Evolutionary conservation across 208 protist genomes (phyloP).

Genomic region (Leptomonas pyrrhocoris): DNA sequence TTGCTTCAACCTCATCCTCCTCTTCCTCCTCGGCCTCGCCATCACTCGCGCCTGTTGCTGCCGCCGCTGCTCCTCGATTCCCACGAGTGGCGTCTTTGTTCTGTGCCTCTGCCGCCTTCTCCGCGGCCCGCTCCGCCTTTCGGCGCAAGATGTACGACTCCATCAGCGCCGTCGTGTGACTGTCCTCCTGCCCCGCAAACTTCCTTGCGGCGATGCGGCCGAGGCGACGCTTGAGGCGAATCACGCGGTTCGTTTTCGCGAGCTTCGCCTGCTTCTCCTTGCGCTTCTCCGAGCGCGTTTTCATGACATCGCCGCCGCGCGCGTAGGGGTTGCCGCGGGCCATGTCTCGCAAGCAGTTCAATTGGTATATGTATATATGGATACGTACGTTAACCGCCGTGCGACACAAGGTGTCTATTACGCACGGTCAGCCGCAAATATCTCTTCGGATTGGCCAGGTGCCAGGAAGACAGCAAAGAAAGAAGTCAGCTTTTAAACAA

Average conservation of each 20-base stretch:
- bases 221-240: conserved; percentile 67
- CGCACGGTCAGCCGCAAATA: too few relatives aligned
- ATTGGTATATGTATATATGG: too few relatives aligned
- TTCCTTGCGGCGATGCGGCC: conserved; percentile 52
- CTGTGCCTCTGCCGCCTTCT: conserved; percentile 39
- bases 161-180: conserved; percentile 86
- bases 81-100: conserved; percentile 21
- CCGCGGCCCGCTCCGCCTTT: conserved; percentile 73
- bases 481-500: too few relatives aligned
- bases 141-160: conserved; percentile 81
- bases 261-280: conserved; percentile 70
- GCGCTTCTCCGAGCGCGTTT: conserved; percentile 72
- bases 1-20: conserved; percentile 14
- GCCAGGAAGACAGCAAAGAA: too few relatives aligned
- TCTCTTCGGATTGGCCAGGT: too few relatives aligned
- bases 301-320: conserved; percentile 79
- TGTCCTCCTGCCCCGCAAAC: conserved; percentile 65
- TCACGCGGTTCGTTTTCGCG: conserved; percentile 59
- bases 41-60: neutral
- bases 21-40: conserved; percentile 11
- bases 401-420: too few relatives aligned
- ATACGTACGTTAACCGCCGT: too few relatives aligned
- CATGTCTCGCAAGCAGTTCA: conserved; percentile 40
- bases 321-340: conserved; percentile 72
- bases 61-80: neutral